A percentile compares a stretch with the other conserved stretches of the same genome.
phyloP scores from a whole-genome alignment of 495 filamentous ascomycete genomes.

The Aspergillus nidulans region DNA sequence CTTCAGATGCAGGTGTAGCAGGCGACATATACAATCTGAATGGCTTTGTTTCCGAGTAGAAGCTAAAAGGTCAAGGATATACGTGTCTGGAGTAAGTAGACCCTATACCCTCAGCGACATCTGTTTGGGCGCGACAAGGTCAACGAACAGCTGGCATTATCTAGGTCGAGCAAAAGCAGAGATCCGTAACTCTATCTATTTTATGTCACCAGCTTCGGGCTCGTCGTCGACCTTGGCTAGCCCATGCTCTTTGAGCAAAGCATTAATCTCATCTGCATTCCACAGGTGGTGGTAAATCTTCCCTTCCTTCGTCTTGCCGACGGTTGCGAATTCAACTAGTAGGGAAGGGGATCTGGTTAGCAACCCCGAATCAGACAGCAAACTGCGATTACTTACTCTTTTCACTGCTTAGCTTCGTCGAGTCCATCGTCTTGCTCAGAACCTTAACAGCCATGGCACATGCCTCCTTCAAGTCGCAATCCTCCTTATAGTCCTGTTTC shows the following conservation, averaged over 20 bases:
- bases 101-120: background rate
- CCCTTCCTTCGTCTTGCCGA: conserved; percentile 88
- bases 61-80: conserved; percentile 23
- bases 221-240: conserved; percentile 82
- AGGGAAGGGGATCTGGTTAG: conserved; percentile 27
- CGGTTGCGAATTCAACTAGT: conserved; percentile 95
- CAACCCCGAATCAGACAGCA: background rate
- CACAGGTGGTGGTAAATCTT: conserved; percentile 98
- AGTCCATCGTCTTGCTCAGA: conserved; percentile 99
- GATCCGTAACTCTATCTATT: conserved; percentile 22
- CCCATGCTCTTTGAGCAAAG: conserved; percentile 89
- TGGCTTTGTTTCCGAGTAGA: conserved; percentile 12
- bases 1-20: conserved; percentile 21
- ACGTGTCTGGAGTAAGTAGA: conserved; percentile 18
- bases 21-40: conserved; percentile 9
- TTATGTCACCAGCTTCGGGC: conserved; percentile 58
- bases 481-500: conserved; percentile 99
- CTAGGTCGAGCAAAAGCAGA: conserved; percentile 11
- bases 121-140: background rate
- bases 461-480: conserved; percentile 90
- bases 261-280: conserved; percentile 94
- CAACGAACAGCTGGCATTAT: conserved; percentile 28
- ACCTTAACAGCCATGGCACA: conserved; percentile 98
- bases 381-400: conserved; percentile 67
- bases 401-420: conserved; percentile 95